phyloP scores from a whole-genome alignment of 805 yeast genomes.

The Kluyveromyces dobzhanskii region DNA sequence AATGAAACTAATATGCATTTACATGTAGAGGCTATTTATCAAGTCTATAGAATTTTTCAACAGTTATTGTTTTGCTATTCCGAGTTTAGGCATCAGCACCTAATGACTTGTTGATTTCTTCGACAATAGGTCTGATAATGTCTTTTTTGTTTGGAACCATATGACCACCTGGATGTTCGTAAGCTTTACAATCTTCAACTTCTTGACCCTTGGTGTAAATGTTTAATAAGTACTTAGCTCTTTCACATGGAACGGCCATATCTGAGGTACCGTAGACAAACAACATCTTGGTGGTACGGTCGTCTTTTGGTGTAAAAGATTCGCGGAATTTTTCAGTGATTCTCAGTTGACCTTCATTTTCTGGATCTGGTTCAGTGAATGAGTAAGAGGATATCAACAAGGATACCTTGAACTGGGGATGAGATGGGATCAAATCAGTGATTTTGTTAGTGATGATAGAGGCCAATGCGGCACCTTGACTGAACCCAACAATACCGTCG shows the following conservation, averaged over 20 bases:
- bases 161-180: slow-evolving; percentile 94
- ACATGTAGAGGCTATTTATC: too few relatives aligned
- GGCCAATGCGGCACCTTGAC: slow-evolving; percentile 90
- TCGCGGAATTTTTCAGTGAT: slow-evolving; percentile 31
- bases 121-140: slow-evolving; percentile 36
- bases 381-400: slow-evolving; percentile 66
- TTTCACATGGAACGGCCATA: slow-evolving; percentile 68
- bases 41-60: too few relatives aligned
- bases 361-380: slow-evolving; percentile 35
- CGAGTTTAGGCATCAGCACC: background rate
- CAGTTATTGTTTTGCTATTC: too few relatives aligned
- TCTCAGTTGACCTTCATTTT: slow-evolving; percentile 25
- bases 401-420: slow-evolving; percentile 54
- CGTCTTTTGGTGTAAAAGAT: slow-evolving; percentile 26
- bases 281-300: slow-evolving; percentile 38
- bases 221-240: slow-evolving; percentile 54
- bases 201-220: slow-evolving; percentile 36
- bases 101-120: slow-evolving; percentile 26
- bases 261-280: slow-evolving; percentile 85
- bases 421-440: slow-evolving; percentile 41
- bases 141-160: slow-evolving; percentile 86
- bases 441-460: slow-evolving; percentile 59
- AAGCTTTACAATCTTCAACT: slow-evolving; percentile 33
- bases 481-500: slow-evolving; percentile 82
- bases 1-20: background rate